Conservation (phyloP, 495 filamentous ascomycete species). For the Lasiosphaeris hirsuta region DNA sequence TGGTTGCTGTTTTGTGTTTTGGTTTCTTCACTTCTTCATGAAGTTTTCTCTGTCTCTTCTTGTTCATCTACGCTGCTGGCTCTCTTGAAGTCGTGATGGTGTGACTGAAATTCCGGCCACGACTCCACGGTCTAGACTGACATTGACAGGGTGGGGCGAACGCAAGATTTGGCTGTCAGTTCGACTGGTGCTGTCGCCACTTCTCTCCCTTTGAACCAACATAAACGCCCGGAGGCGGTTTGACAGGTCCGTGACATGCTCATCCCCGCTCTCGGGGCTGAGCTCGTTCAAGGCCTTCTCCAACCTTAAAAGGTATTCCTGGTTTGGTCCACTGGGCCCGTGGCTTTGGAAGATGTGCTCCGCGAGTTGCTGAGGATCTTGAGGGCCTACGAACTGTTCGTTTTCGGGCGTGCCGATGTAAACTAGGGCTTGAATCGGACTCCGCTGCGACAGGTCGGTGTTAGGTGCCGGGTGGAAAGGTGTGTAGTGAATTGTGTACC, state of each 20-base stretch:
- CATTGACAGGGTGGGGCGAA: slow-evolving; percentile 23
- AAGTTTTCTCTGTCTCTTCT: slow-evolving; percentile 55
- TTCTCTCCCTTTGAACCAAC: slow-evolving; percentile 16
- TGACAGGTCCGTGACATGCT: slow-evolving; percentile 68
- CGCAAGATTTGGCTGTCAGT: slow-evolving; percentile 20
- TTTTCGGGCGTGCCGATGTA: slow-evolving; percentile 96
- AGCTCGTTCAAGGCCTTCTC: slow-evolving; percentile 73
- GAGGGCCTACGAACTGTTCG: slow-evolving; percentile 84
- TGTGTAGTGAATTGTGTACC: slow-evolving; percentile 87
- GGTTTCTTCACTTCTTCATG: slow-evolving; percentile 14
- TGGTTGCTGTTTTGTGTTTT: slow-evolving; percentile 6
- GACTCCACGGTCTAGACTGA: slow-evolving; percentile 10
- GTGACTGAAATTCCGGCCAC: slow-evolving; percentile 3
- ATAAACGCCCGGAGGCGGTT: slow-evolving; percentile 51
- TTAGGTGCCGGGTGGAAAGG: slow-evolving; percentile 64
- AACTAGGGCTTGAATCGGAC: slow-evolving; percentile 57
- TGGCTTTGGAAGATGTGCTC: slow-evolving; percentile 72
- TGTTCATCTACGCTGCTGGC: slow-evolving; percentile 55
- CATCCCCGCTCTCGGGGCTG: slow-evolving; percentile 75
- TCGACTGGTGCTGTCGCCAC: slow-evolving; percentile 17
- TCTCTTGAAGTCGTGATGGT: slow-evolving; percentile 42
- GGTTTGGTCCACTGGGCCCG: slow-evolving; percentile 88
- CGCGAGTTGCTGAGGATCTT: slow-evolving; percentile 77
- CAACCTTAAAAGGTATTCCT: slow-evolving; percentile 82
- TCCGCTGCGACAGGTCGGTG: slow-evolving; percentile 10